Base-by-base conservation (phyloP, 805 yeast genomes). In the Myxozyma neotropica region DNA sequence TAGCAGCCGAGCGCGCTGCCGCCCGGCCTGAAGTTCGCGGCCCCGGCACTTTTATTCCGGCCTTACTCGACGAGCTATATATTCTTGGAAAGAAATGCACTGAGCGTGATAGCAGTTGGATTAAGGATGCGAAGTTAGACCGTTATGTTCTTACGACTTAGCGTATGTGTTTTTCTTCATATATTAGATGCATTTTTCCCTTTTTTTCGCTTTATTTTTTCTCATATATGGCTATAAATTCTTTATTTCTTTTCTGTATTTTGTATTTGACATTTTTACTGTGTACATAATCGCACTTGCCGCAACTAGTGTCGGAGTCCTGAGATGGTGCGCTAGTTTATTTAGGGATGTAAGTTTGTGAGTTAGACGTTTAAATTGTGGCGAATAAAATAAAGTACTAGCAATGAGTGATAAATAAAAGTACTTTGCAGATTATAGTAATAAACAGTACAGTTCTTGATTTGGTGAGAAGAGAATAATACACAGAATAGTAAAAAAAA, bases 1-100 rank as follows among this genome's bases (percentile, higher is more conserved):
- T 75, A 17, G 88, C 90, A 0, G 90, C 92, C 0, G 76, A 71
- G 27, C 40, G 69, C 6, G 92, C 90, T 0, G 83, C 79, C 0
- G 54, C 56, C 0, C 55, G 54, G 35, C 69, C 74, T 17, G 36
- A 72, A 2, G 68, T 62, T 0, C 55, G 62, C 3, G 84, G 87
- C 0, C 86, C 88, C 0, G 89, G 88, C 0, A 68, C 82, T 0
- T 85, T 85, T 68, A 72, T 76, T 61, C 68, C 74, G 1, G 69
- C 70, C 0, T 80, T 85, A 61, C 55, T 85, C 33, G 88, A 85
- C 66, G 68, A 65, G 27, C 58, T 79, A 36, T 67, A 71, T 39
- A 17, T 52, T 8, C 26, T 62, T 15, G 36, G 35, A 17, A 29
- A 27, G 13, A 38, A 19, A 15, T 45, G 52, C 31, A 54, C 50